Base-by-base conservation (phyloP, 768 basidiomycete genomes). In the Lactifluus subvellereus region DNA sequence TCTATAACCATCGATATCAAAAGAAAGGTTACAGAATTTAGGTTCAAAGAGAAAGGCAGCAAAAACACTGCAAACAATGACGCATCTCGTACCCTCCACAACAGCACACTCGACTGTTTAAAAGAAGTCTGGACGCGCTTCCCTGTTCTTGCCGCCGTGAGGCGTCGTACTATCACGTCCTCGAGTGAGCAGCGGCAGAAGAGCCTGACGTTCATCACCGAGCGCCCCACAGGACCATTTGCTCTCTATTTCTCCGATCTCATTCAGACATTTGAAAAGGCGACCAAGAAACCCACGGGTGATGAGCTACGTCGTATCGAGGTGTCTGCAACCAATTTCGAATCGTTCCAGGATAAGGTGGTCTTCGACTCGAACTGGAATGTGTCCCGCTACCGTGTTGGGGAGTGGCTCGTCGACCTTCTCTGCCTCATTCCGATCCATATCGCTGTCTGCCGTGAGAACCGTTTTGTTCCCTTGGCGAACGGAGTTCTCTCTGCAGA, bases 341-440 rank as follows among this genome's bases (percentile, higher is more conserved):
- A 69, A 0, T 59, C 68, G 6, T 73, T 80, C 54, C 14, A 62
- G 27, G 22, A 27, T 61, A 35, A 30, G 42, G 4, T 66, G 66
- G 32, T 38, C 13, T 16, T 22, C 1, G 50, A 22, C 2, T 2
- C 43, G 71, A 27, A 66, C 62, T 20, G 54, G 33, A 63, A 70
- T 11, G 54, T 74, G 3, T 82, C 82, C 3, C 65, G 65, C 8
- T 80, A 79, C 61, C 73, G 74, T 14, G 75, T 76, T 0, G 84
- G 85, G 33, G 83, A 86, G 69, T 86, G 85, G 85, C 69, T 86
- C 0, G 82, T 82, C 0, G 80, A 84, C 13, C 69, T 85, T 10
- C 63, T 86, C 1, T 43, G 42, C 16, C 42, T 43, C 20, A 85
- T 86, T 51, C 85, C 85, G 0, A 85, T 86, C 27, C 85, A 87